A percentile compares a stretch with the other conserved stretches of the same genome.
These are phyloP conservation scores for Xylariaceae sp. DNA, from an alignment of 2,329 filamentous ascomycete species.

Conservation along the genomic window DNA sequence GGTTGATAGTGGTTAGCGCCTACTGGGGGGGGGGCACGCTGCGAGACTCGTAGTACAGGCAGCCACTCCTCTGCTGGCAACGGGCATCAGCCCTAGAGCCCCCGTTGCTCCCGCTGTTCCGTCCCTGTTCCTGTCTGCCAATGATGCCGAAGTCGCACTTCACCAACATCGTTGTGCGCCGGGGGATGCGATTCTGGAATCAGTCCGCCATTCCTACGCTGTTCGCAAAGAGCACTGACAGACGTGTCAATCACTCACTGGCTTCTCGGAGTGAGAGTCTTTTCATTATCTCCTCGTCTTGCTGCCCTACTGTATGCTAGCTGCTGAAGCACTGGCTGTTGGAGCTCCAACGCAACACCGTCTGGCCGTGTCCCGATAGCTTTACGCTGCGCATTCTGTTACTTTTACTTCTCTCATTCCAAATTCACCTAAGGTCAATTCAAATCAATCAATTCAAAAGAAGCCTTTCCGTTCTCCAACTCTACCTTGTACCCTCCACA, in stretches of 20 bases:
- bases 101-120: too few species aligned
- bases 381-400: slow-evolving; percentile 5
- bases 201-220: too few species aligned
- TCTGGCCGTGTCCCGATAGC: slow-evolving; percentile 12
- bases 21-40: too few species aligned
- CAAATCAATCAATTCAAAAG: not conserved
- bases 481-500: too few species aligned
- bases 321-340: slow-evolving; percentile 18
- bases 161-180: too few species aligned
- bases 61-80: too few species aligned
- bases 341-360: slow-evolving; percentile 18
- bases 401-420: slow-evolving; percentile 3
- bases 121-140: too few species aligned
- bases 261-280: slow-evolving; percentile 1
- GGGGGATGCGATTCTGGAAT: too few species aligned
- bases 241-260: slow-evolving; percentile 19
- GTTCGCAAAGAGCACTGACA: not conserved
- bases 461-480: not conserved
- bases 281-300: not conserved
- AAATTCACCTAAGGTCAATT: not conserved
- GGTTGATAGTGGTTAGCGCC: too few species aligned
- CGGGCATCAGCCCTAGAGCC: too few species aligned
- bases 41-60: too few species aligned
- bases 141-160: too few species aligned
- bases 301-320: slow-evolving; percentile 3